Evolutionary conservation across 768 basidiomycete species (phyloP), one percentile per base, ranked within the genome.

Genomic region (Fomitopsis serialis): DNA sequence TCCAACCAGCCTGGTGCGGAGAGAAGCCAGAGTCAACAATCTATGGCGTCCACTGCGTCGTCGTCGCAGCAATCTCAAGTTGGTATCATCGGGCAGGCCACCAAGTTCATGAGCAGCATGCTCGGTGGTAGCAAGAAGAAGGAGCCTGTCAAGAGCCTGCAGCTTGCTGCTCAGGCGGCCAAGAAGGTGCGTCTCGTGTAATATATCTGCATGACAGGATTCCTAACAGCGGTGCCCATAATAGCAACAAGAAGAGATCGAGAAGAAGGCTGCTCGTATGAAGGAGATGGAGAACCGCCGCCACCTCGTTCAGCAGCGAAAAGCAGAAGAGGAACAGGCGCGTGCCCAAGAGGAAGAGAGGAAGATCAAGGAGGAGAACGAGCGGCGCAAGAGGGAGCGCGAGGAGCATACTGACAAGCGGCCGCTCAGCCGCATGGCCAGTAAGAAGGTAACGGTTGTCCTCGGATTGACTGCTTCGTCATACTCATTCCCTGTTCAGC

Each of bases 191-290:
- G 74, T 40, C 8, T 27, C 9, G 27, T 40, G 13, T 17, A 7
- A n/a, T 10, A 25, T 32, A 13, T n/a, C 27, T 43, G 43, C 17
- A 36, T 49, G 48, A 53, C 15, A 45, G 3, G 51, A 25, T 35
- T 21, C 1, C 23, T 44, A 32, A 25, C 32, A 22, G n/a, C 42
- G 44, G 1, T 27, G 37, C 36, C 56, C 22, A 51, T 23, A 17
- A 23, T 62, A 97, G 95, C 91, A 95, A 77, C 89, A 95, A 74
- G 90, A 89, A 59, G 89, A 91, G 64, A 78, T 79, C 32, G 92
- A 91, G 58, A 91, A 87, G 70, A 92, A 89, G 68, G 80, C 78
- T 1, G 72, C 78, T 11, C 76, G 87, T 24, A 70, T 87, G 54
- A 91, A 84, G 60, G 88, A 92, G 54, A 89, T 89, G 82, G 93